A percentile compares a stretch with the other conserved stretches of the same genome.
Evolutionary conservation across 2,329 filamentous ascomycete species (phyloP).

Genomic region (Xylariomycetidae sp.): DNA sequence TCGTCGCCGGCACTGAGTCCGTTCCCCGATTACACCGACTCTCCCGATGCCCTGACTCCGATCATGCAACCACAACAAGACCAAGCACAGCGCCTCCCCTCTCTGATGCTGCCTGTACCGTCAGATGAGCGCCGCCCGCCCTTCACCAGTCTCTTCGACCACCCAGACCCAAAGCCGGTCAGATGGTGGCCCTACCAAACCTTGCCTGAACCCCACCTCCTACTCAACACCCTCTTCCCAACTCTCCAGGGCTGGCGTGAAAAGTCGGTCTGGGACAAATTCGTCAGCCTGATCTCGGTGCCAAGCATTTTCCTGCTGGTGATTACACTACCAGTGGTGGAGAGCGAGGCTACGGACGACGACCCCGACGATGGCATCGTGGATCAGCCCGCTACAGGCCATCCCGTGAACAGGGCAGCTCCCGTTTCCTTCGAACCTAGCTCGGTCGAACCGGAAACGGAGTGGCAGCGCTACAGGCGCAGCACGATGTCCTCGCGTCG

Average conservation of each 20-base stretch:
- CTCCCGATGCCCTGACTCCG: conserved; percentile 39
- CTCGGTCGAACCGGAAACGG: conserved; percentile 38
- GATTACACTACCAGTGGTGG: conserved; percentile 85
- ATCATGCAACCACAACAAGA: too few species aligned
- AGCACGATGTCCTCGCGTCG: conserved; percentile 34
- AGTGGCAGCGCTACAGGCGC: conserved; percentile 55
- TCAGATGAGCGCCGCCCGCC: conserved; percentile 37
- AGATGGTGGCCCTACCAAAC: conserved; percentile 77
- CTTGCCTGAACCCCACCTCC: conserved; percentile 64
- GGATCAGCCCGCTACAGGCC: conserved; percentile 24
- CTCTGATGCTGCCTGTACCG: conserved; percentile 50
- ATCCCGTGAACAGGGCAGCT: conserved; percentile 25
- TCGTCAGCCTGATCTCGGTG: conserved; percentile 76
- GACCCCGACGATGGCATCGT: conserved; percentile 31
- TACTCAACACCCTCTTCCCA: conserved; percentile 75
- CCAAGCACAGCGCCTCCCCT: conserved; percentile 39
- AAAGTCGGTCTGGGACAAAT: conserved; percentile 79
- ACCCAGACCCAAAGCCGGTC: conserved; percentile 40
- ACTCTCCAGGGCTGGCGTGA: conserved; percentile 76
- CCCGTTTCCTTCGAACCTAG: conserved; percentile 30
- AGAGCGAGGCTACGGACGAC: conserved; percentile 55
- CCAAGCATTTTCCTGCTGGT: conserved; percentile 87
- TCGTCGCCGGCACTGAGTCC: conserved; percentile 50
- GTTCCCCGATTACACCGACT: conserved; percentile 65
- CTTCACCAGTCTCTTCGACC: conserved; percentile 37